Evolutionary conservation across 768 basidiomycete species (phyloP).

Genomic region (Cystofilobasidium macerans): DNA sequence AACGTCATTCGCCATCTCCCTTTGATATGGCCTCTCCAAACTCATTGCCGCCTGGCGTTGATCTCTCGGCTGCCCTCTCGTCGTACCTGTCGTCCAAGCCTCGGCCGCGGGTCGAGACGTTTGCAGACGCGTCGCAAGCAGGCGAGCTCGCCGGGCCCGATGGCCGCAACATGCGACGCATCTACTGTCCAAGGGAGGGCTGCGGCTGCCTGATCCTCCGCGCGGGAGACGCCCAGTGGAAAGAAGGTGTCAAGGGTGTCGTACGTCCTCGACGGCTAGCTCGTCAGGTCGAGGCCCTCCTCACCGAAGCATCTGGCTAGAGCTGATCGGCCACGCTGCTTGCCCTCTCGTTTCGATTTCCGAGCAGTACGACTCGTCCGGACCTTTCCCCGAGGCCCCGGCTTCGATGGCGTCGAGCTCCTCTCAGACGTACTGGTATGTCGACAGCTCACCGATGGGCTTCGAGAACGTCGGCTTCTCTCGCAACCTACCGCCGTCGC

Average conservation of each 20-base stretch:
- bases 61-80: slow-evolving; percentile 8
- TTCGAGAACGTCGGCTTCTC: slow-evolving; percentile 41
- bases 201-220: slow-evolving; percentile 36
- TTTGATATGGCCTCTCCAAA: not conserved
- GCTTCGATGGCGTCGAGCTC: slow-evolving; percentile 28
- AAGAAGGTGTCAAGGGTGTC: slow-evolving; percentile 27
- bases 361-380: slow-evolving; percentile 13
- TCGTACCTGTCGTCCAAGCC: slow-evolving; percentile 11
- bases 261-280: too few relatives aligned
- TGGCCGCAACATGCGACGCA: slow-evolving; percentile 28
- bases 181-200: slow-evolving; percentile 36
- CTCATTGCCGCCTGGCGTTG: not conserved
- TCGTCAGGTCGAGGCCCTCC: too few relatives aligned
- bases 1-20: not conserved
- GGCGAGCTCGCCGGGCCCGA: not conserved
- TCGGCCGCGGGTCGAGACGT: not conserved
- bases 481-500: slow-evolving; percentile 17
- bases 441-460: slow-evolving; percentile 33
- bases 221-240: slow-evolving; percentile 30
- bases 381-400: slow-evolving; percentile 30
- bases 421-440: slow-evolving; percentile 31
- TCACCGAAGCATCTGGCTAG: too few relatives aligned
- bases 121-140: not conserved
- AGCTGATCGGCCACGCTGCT: not conserved
- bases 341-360: too few relatives aligned